phyloP scores from a whole-genome alignment of 805 yeast genomes.

The Ogataea siamensis region DNA sequence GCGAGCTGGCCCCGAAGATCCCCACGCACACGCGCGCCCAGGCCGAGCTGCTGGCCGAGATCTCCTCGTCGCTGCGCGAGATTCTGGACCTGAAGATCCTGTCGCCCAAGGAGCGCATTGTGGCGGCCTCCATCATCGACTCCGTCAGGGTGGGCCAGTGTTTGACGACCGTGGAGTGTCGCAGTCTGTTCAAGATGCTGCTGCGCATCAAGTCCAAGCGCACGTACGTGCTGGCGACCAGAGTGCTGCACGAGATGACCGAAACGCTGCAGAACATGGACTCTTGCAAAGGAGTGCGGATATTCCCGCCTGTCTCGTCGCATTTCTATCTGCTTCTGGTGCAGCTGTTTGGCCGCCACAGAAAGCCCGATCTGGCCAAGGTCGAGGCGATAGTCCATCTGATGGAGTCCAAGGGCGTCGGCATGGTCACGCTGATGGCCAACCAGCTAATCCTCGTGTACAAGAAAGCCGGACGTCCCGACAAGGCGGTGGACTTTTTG shows the following conservation, averaged over 20 bases:
- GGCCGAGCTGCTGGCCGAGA: conserved; percentile 24
- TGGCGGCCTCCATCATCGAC: conserved; percentile 15
- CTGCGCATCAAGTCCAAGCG: conserved; percentile 23
- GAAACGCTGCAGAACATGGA: conserved; percentile 10
- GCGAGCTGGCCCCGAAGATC: conserved; percentile 15
- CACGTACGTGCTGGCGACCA: conserved; percentile 30
- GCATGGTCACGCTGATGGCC: conserved; percentile 37
- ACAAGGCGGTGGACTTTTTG: conserved; percentile 34
- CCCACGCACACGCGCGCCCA: conserved; percentile 21
- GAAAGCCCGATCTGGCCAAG: conserved; percentile 25
- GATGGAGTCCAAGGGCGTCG: conserved; percentile 33
- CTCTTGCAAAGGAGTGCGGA: conserved; percentile 13
- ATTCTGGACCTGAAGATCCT: conserved; percentile 2
- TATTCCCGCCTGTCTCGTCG: conserved; percentile 39
- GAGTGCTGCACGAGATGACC: conserved; percentile 34
- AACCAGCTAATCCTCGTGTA: conserved; percentile 38
- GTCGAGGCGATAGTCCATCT: conserved; percentile 32
- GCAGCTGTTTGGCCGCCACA: conserved; percentile 34
- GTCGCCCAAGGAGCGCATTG: conserved; percentile 9
- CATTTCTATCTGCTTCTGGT: conserved; percentile 42
- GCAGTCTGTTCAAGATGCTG: conserved; percentile 23
- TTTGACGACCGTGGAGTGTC: conserved; percentile 28
- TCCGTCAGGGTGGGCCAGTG: conserved; percentile 24
- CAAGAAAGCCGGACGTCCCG: conserved; percentile 28
- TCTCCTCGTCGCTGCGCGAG: conserved; percentile 10